These are phyloP conservation scores for Penicillium maclennaniae DNA, from an alignment of 495 filamentous ascomycete genomes.

Conservation along the genomic window DNA sequence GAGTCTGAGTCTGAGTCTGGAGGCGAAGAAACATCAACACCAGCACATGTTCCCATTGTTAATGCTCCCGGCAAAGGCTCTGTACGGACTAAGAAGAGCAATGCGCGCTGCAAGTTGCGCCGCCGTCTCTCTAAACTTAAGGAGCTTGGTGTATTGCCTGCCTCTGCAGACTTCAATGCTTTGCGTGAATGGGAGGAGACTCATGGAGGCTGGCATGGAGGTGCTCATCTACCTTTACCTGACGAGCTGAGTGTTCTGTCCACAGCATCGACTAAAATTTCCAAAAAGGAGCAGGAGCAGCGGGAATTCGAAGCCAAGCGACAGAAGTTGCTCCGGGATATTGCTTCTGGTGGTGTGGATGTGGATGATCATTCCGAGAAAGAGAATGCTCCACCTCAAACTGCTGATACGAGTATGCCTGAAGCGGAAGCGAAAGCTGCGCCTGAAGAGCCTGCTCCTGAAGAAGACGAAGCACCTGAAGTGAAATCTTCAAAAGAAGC, in stretches of 20 bases:
- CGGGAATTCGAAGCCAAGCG: slow-evolving; percentile 48
- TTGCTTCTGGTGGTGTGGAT: slow-evolving; percentile 52
- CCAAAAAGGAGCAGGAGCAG: slow-evolving; percentile 23
- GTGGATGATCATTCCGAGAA: slow-evolving; percentile 35
- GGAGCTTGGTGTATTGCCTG: slow-evolving; percentile 44
- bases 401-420: neutral
- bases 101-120: slow-evolving; percentile 48
- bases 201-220: slow-evolving; percentile 23
- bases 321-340: slow-evolving; percentile 47
- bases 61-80: slow-evolving; percentile 43
- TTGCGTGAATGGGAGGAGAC: slow-evolving; percentile 37
- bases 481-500: slow-evolving; percentile 22
- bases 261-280: slow-evolving; percentile 6
- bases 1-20: slow-evolving; percentile 31
- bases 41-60: slow-evolving; percentile 3
- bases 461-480: slow-evolving; percentile 8
- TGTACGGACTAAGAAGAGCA: slow-evolving; percentile 50
- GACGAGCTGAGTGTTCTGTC: slow-evolving; percentile 16
- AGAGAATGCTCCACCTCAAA: slow-evolving; percentile 28
- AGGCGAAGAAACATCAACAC: slow-evolving; percentile 11
- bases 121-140: slow-evolving; percentile 49
- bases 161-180: slow-evolving; percentile 45
- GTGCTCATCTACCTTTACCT: slow-evolving; percentile 3
- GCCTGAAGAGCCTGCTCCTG: slow-evolving; percentile 6
- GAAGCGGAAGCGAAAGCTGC: slow-evolving; percentile 3